Base-by-base conservation (phyloP, 495 filamentous ascomycete genomes). In the Copromyces sp. region DNA sequence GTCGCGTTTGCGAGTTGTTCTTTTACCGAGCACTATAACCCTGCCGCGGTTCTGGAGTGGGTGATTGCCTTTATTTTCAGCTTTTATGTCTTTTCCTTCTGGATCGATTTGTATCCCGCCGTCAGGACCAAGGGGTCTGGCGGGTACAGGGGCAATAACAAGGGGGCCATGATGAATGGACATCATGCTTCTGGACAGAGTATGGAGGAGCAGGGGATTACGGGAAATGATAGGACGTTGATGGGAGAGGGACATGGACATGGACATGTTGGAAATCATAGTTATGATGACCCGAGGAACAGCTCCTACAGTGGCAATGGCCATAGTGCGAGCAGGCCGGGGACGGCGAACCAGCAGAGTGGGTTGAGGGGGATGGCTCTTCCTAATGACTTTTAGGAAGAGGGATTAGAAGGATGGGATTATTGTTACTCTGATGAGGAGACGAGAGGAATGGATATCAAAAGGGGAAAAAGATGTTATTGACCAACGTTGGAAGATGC, bases 61-160 rank as follows among this genome's bases (percentile, higher is more conserved):
- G 74, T 90, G 70, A 91, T 99, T 73, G 90, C 94, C 32, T 90
- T 98, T 75, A 84, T 98, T 74, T 99, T 97, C 83, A 94, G 91
- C 11, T 91, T 93, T 77, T 98, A 96, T 80, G 84, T 97, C 53
- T 87, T 97, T 68, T 94, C 92, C 45, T 98, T 97, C 83, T 88
- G 92, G 70, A 83, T 98, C 77, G 95, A 99, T 79, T 85, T 99
- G 44, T 83, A 93, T 69, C 95, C 95, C 0, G 93, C 94, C 24
- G 85, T 92, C 3, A 84, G 87, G 16, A 93, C 88, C 4, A 91
- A 90, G 68, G 70, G 59, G 41, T 17, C 17, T 7, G 44, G 70
- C 1, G 70, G 70, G 4, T 71, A 71, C 12, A 65, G 53, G 70
- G 53, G 42, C 11, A 71, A 65, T 17, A 42, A 42, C 39, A 65